Percentiles rank a stretch among this genome's conserved stretches.
Conservation (phyloP, 306 rosid genomes). For the Cicer cuneatum region DNA sequence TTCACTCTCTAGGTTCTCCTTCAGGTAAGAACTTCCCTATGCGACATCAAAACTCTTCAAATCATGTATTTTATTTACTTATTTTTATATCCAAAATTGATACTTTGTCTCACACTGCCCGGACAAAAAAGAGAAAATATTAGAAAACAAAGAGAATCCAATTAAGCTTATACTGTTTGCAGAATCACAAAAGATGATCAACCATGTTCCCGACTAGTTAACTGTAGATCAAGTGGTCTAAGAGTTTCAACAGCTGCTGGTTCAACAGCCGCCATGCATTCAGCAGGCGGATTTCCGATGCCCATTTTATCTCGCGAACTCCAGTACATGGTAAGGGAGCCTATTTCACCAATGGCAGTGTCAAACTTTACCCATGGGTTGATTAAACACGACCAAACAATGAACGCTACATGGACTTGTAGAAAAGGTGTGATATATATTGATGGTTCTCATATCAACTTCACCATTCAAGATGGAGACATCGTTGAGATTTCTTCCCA, state of each 20-base stretch:
- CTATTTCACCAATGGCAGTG: conserved; percentile 56
- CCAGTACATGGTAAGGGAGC: conserved; percentile 95
- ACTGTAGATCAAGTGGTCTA: conserved; percentile 87
- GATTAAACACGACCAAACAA: conserved; percentile 54
- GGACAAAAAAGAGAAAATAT: not conserved
- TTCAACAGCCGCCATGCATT: conserved; percentile 94
- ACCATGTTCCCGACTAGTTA: conserved; percentile 54
- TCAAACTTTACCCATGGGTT: conserved; percentile 66
- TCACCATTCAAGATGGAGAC: conserved; percentile 66
- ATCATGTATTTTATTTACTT: conserved; percentile 3
- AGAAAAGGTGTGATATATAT: conserved; percentile 66
- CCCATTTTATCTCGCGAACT: conserved; percentile 72
- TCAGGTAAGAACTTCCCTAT: conserved; percentile 56
- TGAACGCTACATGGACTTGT: conserved; percentile 65
- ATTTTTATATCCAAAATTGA: not conserved
- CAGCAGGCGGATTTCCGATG: conserved; percentile 87
- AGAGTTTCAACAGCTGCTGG: conserved; percentile 92
- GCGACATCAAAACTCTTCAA: conserved; percentile 22
- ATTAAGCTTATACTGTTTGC: conserved; percentile 43
- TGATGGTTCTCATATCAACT: conserved; percentile 75
- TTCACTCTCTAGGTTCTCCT: conserved; percentile 77
- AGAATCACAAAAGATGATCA: conserved; percentile 65
- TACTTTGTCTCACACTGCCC: not conserved
- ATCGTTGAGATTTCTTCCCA: conserved; percentile 66
- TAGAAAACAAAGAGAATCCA: not conserved